Evolutionary conservation across 148 eudicot genomes (phyloP).

Genomic region (Chenopodium formosanum): DNA sequence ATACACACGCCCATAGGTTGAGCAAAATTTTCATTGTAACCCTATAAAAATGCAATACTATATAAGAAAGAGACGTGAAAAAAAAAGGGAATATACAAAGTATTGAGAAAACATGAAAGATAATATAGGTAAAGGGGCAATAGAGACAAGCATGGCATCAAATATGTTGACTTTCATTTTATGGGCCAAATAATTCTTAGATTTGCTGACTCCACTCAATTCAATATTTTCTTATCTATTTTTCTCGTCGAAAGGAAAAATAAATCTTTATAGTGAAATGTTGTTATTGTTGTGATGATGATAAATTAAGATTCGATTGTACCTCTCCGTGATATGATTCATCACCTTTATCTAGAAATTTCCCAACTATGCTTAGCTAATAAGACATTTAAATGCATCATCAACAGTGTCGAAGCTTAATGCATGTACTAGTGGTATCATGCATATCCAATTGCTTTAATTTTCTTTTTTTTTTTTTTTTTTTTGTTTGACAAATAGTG

Average conservation of each 20-base stretch:
- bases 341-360: not conserved
- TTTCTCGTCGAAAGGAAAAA: too few relatives aligned
- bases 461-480: not conserved
- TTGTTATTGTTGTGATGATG: not conserved
- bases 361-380: not conserved
- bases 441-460: conserved; percentile 5
- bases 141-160: not conserved
- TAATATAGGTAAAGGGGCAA: not conserved
- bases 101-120: not conserved
- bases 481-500: not conserved
- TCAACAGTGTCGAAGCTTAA: not conserved
- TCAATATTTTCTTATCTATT: not conserved
- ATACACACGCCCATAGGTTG: too few relatives aligned
- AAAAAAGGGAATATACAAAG: not conserved
- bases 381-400: not conserved
- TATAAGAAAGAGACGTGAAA: not conserved
- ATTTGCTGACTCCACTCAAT: not conserved
- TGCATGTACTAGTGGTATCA: not conserved
- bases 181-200: not conserved
- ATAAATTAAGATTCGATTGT: not conserved
- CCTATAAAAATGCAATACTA: not conserved
- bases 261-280: not conserved
- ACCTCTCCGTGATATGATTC: not conserved
- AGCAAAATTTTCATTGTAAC: too few relatives aligned
- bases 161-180: not conserved